A percentile compares a stretch with the other conserved stretches of the same genome.
Evolutionary conservation across 345 rosid species (phyloP).

Genomic region (Pistacia atlantica): DNA sequence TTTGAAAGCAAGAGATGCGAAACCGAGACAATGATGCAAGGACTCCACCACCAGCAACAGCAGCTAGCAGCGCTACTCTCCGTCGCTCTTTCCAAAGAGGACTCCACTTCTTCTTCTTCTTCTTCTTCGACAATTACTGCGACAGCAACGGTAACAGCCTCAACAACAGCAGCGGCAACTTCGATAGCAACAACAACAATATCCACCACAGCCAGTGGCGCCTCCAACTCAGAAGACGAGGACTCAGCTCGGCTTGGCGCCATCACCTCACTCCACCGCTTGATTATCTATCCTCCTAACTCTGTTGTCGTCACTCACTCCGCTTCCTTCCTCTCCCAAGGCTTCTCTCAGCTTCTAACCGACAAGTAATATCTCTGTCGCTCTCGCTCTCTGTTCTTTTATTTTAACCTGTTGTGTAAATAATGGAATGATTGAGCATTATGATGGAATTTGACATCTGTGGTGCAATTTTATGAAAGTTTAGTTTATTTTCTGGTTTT

Average conservation of each 20-base stretch:
- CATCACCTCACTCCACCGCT: conserved; percentile 79
- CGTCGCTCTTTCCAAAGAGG: conserved; percentile 68
- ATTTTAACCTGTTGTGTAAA: background rate
- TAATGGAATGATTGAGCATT: too few relatives aligned
- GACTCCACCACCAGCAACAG: conserved; percentile 73
- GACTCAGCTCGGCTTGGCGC: conserved; percentile 74
- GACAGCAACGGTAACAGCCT: conserved; percentile 14
- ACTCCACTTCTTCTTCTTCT: conserved; percentile 31
- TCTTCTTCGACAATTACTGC: conserved; percentile 4
- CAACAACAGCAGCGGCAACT: conserved; percentile 22
- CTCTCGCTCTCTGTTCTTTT: background rate
- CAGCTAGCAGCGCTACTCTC: conserved; percentile 79
- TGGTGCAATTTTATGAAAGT: background rate
- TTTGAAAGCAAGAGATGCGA: conserved; percentile 30
- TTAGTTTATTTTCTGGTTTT: background rate
- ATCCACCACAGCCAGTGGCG: conserved; percentile 14
- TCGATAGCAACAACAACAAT: conserved; percentile 16
- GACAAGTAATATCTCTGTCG: conserved; percentile 55
- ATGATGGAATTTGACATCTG: too few relatives aligned
- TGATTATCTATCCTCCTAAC: conserved; percentile 79
- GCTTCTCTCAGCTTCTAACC: conserved; percentile 73
- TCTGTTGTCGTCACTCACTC: conserved; percentile 83
- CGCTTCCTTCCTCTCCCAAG: conserved; percentile 80
- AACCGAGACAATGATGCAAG: conserved; percentile 58
- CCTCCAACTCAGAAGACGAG: conserved; percentile 41